Evolutionary conservation across 2,329 filamentous ascomycete genomes (phyloP).

Genomic region (Ambrosiella beaveri): DNA sequence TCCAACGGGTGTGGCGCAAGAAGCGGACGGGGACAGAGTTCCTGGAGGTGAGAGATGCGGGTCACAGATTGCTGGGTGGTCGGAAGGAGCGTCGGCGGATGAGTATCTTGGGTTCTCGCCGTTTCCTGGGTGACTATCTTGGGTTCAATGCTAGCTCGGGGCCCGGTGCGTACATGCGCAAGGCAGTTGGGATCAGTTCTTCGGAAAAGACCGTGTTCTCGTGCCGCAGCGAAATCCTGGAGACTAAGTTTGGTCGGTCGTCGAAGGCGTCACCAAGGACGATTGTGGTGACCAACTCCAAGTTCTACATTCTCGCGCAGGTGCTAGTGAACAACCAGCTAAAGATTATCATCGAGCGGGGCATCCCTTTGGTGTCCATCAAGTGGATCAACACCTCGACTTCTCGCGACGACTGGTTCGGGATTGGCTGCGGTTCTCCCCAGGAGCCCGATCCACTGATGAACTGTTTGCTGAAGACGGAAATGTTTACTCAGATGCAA

Average conservation of each 20-base stretch:
- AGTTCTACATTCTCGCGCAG: constrained; percentile 80
- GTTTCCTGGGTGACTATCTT: constrained; percentile 90
- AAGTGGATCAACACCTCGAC: constrained; percentile 72
- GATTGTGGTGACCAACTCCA: constrained; percentile 66
- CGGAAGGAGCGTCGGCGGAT: constrained; percentile 84
- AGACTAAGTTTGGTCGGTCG: constrained; percentile 90
- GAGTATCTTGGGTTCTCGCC: constrained; percentile 76
- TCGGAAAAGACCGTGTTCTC: constrained; percentile 75
- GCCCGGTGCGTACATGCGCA: constrained; percentile 64
- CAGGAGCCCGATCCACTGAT: constrained; percentile 88
- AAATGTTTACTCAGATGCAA: constrained; percentile 85
- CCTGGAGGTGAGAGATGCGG: constrained; percentile 71
- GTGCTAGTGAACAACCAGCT: constrained; percentile 65
- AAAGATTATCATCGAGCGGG: constrained; percentile 64
- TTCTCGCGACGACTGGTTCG: constrained; percentile 91
- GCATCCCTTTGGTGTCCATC: constrained; percentile 70
- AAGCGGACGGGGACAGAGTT: constrained; percentile 83
- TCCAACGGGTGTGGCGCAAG: constrained; percentile 90
- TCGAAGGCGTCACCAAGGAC: constrained; percentile 83
- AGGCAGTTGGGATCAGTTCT: constrained; percentile 49
- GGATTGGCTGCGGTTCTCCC: constrained; percentile 71
- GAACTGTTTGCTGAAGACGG: constrained; percentile 89
- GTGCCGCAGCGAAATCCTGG: constrained; percentile 72
- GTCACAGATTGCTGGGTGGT: constrained; percentile 62
- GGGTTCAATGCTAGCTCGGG: constrained; percentile 68